These are phyloP conservation scores for Moelleriella libera DNA, from an alignment of 2,329 filamentous ascomycete species.

Conservation along the genomic window DNA sequence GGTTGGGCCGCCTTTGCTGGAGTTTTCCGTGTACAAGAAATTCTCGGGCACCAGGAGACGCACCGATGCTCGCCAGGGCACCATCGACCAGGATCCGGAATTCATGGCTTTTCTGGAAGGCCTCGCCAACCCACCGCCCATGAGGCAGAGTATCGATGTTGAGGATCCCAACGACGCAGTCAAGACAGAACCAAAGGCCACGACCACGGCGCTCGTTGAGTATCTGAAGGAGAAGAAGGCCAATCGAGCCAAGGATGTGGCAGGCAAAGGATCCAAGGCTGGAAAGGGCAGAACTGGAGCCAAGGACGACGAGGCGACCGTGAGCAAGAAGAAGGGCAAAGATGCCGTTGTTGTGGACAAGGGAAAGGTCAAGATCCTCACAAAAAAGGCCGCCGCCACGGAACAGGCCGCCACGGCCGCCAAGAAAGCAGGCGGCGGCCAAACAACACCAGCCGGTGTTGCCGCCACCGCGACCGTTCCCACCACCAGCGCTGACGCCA, in stretches of 20 bases:
- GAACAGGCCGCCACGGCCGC: slow-evolving; percentile 24
- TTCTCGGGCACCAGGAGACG: slow-evolving; percentile 61
- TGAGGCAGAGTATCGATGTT: slow-evolving; percentile 28
- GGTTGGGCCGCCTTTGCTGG: slow-evolving; percentile 64
- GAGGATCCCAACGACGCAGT: slow-evolving; percentile 25
- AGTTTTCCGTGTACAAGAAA: slow-evolving; percentile 74
- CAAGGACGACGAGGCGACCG: slow-evolving; percentile 30
- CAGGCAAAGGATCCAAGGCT: slow-evolving; percentile 33
- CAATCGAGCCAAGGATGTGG: slow-evolving; percentile 45
- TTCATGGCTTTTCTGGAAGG: slow-evolving; percentile 88
- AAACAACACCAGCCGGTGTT: slow-evolving; percentile 16
- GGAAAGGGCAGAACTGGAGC: slow-evolving; percentile 29
- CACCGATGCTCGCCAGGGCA: slow-evolving; percentile 75
- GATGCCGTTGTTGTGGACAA: slow-evolving; percentile 38
- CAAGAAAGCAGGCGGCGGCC: too few species aligned
- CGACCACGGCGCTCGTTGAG: slow-evolving; percentile 79
- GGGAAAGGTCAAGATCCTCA: slow-evolving; percentile 49
- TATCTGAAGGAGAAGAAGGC: slow-evolving; percentile 87
- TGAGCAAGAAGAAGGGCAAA: slow-evolving; percentile 53
- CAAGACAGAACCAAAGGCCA: slow-evolving; percentile 46
- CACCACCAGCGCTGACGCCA: not conserved
- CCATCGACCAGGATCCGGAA: slow-evolving; percentile 91
- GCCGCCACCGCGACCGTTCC: slow-evolving; percentile 15
- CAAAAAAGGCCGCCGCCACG: slow-evolving; percentile 38
- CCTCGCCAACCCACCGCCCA: slow-evolving; percentile 54